Evolutionary conservation across 495 filamentous ascomycete species (phyloP).

Genomic region (Sordaria brevicollis): DNA sequence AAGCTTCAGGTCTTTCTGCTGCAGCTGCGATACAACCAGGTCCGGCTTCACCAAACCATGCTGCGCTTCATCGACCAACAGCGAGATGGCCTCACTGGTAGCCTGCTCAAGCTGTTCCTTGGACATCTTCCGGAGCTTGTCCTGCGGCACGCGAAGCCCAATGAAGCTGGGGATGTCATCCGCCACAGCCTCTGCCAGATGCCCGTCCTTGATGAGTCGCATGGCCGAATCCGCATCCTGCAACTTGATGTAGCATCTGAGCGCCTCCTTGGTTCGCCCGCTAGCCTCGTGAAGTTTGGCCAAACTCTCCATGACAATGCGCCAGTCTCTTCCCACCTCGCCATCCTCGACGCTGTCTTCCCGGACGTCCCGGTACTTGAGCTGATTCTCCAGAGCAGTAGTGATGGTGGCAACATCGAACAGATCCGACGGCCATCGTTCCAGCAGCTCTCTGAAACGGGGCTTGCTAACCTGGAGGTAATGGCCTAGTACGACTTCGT

Average conservation of each 20-base stretch:
- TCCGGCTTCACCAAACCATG: constrained; percentile 75
- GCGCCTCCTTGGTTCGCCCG: constrained; percentile 68
- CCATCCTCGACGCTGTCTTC: constrained; percentile 60
- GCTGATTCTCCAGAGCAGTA: constrained; percentile 59
- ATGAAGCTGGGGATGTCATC: constrained; percentile 88
- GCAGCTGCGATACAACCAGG: constrained; percentile 66
- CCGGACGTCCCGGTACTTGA: constrained; percentile 55
- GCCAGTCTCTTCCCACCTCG: constrained; percentile 65
- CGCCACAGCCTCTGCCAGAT: constrained; percentile 72
- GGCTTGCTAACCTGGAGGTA: constrained; percentile 64
- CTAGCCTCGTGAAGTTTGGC: constrained; percentile 74
- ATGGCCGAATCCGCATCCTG: constrained; percentile 88
- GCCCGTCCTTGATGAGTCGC: constrained; percentile 69
- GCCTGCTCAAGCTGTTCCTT: constrained; percentile 62
- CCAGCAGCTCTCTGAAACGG: constrained; percentile 66
- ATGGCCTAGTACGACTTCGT: constrained; percentile 76
- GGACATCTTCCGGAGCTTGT: constrained; percentile 55
- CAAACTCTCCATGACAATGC: constrained; percentile 68
- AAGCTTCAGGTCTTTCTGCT: constrained; percentile 40
- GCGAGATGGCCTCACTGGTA: constrained; percentile 68
- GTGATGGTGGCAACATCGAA: constrained; percentile 66
- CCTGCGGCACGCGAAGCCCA: constrained; percentile 68
- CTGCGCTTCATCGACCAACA: constrained; percentile 84
- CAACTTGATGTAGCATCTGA: constrained; percentile 78
- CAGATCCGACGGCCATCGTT: constrained; percentile 74